Evolutionary conservation across 768 basidiomycete genomes (phyloP).

Genomic region (Clitopilus hobsonii): DNA sequence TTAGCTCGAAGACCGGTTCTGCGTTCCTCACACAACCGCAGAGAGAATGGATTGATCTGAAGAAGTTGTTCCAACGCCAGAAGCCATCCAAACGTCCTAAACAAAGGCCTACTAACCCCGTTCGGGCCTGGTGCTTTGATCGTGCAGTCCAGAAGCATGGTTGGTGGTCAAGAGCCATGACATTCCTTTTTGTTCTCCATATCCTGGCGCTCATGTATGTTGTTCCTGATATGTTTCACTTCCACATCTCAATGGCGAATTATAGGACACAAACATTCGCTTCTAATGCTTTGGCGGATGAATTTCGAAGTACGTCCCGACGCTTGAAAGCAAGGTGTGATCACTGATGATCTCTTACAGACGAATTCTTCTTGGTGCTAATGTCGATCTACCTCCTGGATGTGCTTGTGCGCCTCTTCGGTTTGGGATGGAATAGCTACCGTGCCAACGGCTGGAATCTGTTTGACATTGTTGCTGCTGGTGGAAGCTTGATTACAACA

Average conservation of each 20-base stretch:
- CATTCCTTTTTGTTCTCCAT: conserved; percentile 73
- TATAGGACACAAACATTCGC: conserved; percentile 78
- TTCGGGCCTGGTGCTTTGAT: conserved; percentile 88
- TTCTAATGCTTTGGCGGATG: conserved; percentile 41
- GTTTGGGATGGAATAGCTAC: conserved; percentile 82
- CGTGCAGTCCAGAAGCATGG: conserved; percentile 90
- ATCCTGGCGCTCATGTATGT: conserved; percentile 79
- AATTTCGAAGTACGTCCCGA: conserved; percentile 46
- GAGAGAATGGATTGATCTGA: conserved; percentile 90
- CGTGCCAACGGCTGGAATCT: conserved; percentile 92
- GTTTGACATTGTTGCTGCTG: conserved; percentile 79
- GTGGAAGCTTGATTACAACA: conserved; percentile 81
- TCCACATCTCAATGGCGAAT: conserved; percentile 4
- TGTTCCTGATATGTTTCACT: neutral
- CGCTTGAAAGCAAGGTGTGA: neutral
- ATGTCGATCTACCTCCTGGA: conserved; percentile 74
- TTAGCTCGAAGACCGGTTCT: conserved; percentile 79
- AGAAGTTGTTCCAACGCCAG: conserved; percentile 84
- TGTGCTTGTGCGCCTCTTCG: conserved; percentile 70
- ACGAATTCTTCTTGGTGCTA: conserved; percentile 70
- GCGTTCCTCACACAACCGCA: conserved; percentile 86
- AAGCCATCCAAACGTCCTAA: conserved; percentile 81
- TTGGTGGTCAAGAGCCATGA: conserved; percentile 85
- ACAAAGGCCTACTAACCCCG: conserved; percentile 40
- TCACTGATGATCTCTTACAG: conserved; percentile 31